Percentiles rank a stretch among this genome's conserved stretches.
phyloP scores from a whole-genome alignment of 140 eudicot genomes.

The Senecio squalidus region DNA sequence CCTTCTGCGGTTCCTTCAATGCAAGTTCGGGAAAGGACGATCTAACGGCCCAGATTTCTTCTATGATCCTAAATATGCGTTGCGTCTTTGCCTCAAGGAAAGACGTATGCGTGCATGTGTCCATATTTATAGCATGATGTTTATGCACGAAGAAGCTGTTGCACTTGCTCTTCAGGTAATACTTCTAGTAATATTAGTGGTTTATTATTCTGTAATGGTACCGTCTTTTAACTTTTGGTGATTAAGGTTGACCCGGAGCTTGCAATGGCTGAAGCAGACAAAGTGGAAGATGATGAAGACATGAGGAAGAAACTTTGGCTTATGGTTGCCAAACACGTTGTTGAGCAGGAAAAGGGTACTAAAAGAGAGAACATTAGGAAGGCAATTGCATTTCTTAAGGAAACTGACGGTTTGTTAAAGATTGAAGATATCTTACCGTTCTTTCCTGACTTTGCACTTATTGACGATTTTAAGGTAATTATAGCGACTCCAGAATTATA shows the following conservation, averaged over 20 bases:
- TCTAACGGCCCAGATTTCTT: constrained; percentile 74
- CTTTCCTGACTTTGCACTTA: constrained; percentile 88
- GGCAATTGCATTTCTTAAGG: constrained; percentile 97
- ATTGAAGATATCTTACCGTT: constrained; percentile 94
- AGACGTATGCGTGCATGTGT: constrained; percentile 97
- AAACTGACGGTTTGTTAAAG: constrained; percentile 89
- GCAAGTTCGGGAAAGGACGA: constrained; percentile 85
- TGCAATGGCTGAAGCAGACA: constrained; percentile 99
- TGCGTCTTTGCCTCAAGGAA: constrained; percentile 88
- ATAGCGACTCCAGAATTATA: background rate
- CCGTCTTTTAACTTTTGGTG: constrained; percentile 10
- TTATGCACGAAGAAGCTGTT: constrained; percentile 99
- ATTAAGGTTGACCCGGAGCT: constrained; percentile 92
- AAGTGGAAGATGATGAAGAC: constrained; percentile 97
- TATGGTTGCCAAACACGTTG: constrained; percentile 98
- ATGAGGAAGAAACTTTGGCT: constrained; percentile 93
- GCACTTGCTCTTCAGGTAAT: constrained; percentile 97
- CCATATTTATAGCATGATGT: constrained; percentile 98
- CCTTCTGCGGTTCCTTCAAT: constrained; percentile 88
- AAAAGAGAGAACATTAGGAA: constrained; percentile 88
- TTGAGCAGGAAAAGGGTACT: constrained; percentile 91
- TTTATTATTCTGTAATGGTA: background rate
- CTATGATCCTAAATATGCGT: constrained; percentile 93
- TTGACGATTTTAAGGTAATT: constrained; percentile 79
- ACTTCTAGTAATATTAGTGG: background rate